These are phyloP conservation scores for Nakazawaea sp. DNA, from an alignment of 805 yeast genomes.

Conservation along the genomic window DNA sequence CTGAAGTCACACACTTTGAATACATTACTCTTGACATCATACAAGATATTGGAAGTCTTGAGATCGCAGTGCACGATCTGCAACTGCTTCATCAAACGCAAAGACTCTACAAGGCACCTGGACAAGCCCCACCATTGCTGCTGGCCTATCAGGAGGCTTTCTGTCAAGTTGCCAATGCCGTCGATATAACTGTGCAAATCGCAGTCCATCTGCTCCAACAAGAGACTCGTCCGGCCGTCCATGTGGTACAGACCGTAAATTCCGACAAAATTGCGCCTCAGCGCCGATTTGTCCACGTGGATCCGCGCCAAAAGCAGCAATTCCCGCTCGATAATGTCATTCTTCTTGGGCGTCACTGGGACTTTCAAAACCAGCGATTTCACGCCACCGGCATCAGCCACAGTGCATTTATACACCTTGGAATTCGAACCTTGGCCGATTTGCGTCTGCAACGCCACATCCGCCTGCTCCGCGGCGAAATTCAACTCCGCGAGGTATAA, in stretches of 20 bases:
- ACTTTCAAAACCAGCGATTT: slow-evolving; percentile 1
- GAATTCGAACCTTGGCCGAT: slow-evolving; percentile 3
- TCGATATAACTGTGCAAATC: slow-evolving; percentile 18
- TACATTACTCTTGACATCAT: slow-evolving; percentile 14
- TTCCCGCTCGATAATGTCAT: slow-evolving; percentile 3
- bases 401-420: not conserved
- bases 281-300: no score
- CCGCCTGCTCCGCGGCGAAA: not conserved
- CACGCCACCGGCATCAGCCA: not conserved
- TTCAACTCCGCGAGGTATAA: not conserved
- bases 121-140: slow-evolving; percentile 26
- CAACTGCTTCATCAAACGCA: slow-evolving; percentile 17
- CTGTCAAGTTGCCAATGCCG: slow-evolving; percentile 9
- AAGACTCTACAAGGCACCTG: slow-evolving; percentile 17
- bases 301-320: slow-evolving; percentile 2
- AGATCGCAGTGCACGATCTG: slow-evolving; percentile 39
- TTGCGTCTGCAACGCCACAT: not conserved
- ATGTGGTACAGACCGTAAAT: slow-evolving; percentile 18
- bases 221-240: slow-evolving; percentile 6
- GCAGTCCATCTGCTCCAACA: slow-evolving; percentile 21
- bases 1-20: slow-evolving; percentile 44
- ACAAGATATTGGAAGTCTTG: slow-evolving; percentile 38
- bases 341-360: not conserved
- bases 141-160: not conserved
- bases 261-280: slow-evolving; percentile 19